Conservation (phyloP, 2,329 filamentous ascomycete species). For the Cryoendolithus antarcticus region DNA sequence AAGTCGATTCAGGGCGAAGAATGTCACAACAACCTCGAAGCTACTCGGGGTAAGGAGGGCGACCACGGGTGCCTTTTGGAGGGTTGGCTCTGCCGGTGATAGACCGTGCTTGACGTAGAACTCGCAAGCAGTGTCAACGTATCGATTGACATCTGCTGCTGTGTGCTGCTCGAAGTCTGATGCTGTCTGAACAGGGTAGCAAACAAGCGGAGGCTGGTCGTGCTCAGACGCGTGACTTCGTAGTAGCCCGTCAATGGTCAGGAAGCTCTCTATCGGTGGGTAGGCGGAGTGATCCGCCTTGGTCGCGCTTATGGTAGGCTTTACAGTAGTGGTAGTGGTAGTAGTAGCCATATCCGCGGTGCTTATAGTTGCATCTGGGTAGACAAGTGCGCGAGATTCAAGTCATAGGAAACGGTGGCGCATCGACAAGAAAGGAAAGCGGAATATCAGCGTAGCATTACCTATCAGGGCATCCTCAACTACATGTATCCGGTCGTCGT, state of each 20-base stretch:
- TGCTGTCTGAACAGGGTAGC: slow-evolving; percentile 16
- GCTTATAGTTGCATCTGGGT: no score
- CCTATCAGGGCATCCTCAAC: no score
- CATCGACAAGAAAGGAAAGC: no score
- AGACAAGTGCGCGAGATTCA: no score
- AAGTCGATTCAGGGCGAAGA: slow-evolving; percentile 42
- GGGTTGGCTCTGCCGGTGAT: slow-evolving; percentile 12
- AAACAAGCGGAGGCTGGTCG: slow-evolving; percentile 18
- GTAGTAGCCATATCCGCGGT: no score
- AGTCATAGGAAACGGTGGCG: no score
- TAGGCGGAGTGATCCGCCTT: slow-evolving; percentile 8
- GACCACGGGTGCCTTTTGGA: slow-evolving; percentile 27
- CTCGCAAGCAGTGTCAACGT: slow-evolving; percentile 15
- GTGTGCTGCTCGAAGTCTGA: slow-evolving; percentile 21
- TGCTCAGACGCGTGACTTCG: slow-evolving; percentile 19
- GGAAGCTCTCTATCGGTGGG: slow-evolving; percentile 15
- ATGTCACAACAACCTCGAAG: slow-evolving; percentile 42
- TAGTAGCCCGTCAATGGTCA: slow-evolving; percentile 22
- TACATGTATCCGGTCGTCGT: no score
- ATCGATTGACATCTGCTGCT: slow-evolving; percentile 15
- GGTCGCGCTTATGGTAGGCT: not conserved
- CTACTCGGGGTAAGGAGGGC: slow-evolving; percentile 42
- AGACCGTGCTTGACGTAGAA: slow-evolving; percentile 17
- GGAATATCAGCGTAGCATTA: no score
- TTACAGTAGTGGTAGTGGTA: no score